Evolutionary conservation across 2,329 filamentous ascomycete genomes (phyloP), one percentile per base, ranked within the genome.

Genomic region (Emmonsiellopsis sp.): DNA sequence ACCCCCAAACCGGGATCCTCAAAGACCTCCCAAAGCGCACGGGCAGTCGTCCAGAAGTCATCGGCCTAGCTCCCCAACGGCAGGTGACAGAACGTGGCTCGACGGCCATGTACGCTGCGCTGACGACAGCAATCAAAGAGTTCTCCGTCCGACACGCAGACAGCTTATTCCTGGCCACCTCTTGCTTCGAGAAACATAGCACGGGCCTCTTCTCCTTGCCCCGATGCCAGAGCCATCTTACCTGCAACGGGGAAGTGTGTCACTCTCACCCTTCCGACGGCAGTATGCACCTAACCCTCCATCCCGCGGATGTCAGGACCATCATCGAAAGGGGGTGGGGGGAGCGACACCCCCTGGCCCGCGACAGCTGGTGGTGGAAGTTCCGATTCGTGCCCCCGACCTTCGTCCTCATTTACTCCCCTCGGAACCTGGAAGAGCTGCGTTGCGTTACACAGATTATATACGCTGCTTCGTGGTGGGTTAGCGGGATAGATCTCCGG

Each of bases 371-470:
- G 52, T 81, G 82, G 43, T 83, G 81, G 75, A 78, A 84, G 58
- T 75, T 76, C 57, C 78, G 82, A 63, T 86, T 86, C 50, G 83
- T 93, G 53, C 87, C 88, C 0, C 72, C 77, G 3, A 84, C 86
- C 42, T 94, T 94, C 67, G 75, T 89, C 54, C 84, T 94, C 82
- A 76, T 94, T 4, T 95, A 95, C 70, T 87, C 89, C 15, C 89
- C 89, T 2, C 74, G 86, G 62, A 77, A 83, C 58, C 77, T 82
- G 54, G 76, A 78, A 30, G 88, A 95, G 66, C 68, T 93, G 30
- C 76, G 80, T 51, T 76, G 82, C 50, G 79, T 91, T 3, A 79
- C 81, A 66, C 73, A 76, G 59, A 86, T 94, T 59, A 82, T 93
- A 53, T 80, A 83, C 59, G 87, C 88, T 2, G 86, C 85, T 3